Conservation (phyloP, 2,329 filamentous ascomycete species). For the Colletotrichum siamense region DNA sequence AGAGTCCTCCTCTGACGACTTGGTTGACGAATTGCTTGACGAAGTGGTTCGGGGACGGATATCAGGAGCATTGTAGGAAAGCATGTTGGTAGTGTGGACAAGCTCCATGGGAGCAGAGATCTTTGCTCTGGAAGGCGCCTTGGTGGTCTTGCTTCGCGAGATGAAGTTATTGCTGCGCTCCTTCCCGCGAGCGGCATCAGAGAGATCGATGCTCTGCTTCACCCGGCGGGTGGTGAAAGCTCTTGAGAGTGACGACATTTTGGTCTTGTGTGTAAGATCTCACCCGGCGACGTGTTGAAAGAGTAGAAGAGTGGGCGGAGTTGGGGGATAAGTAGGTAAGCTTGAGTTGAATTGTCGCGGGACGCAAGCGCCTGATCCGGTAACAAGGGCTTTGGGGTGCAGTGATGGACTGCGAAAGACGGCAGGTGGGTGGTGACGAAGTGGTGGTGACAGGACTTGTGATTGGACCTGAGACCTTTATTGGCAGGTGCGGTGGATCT, state of each 20-base stretch:
- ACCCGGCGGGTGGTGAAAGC: conserved; percentile 74
- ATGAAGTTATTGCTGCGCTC: conserved; percentile 30
- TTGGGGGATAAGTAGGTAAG: neutral
- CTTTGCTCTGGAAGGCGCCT: conserved; percentile 63
- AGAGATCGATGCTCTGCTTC: conserved; percentile 59
- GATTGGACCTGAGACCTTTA: conserved; percentile 16
- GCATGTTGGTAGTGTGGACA: conserved; percentile 93
- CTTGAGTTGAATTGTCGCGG: neutral
- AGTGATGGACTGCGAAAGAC: neutral
- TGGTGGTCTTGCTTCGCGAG: conserved; percentile 57
- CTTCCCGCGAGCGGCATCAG: conserved; percentile 37
- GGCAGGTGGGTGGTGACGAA: conserved; percentile 8
- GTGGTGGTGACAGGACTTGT: conserved; percentile 3
- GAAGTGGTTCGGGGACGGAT: conserved; percentile 60
- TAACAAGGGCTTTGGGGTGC: neutral
- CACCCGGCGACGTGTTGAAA: neutral
- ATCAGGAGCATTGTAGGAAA: conserved; percentile 93
- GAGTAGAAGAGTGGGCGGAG: neutral
- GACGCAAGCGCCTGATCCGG: conserved; percentile 7
- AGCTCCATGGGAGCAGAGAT: conserved; percentile 90
- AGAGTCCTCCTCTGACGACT: conserved; percentile 75
- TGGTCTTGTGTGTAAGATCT: conserved; percentile 13
- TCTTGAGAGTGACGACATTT: conserved; percentile 67
- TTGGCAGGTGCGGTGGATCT: conserved; percentile 17
- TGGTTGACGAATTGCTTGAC: conserved; percentile 56